Conservation (phyloP, 345 rosid genomes). For the Litchi chinensis region DNA sequence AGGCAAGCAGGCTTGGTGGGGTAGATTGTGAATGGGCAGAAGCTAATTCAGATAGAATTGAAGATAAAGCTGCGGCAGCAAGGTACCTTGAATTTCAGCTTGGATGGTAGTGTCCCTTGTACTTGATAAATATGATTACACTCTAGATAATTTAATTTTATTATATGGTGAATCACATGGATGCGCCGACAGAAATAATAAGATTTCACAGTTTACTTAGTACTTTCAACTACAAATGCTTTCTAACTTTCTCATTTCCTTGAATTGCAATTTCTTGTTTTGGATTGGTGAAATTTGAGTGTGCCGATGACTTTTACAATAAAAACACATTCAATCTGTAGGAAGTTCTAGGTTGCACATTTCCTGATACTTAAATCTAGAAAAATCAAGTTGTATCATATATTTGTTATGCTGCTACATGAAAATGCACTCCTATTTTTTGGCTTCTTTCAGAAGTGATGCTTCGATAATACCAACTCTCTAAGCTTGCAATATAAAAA, state of each 20-base stretch:
- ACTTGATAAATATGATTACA: not conserved
- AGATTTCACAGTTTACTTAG: not conserved
- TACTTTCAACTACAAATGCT: not conserved
- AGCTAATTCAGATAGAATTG: constrained; percentile 58
- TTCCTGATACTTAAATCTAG: not conserved
- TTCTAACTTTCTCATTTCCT: not conserved
- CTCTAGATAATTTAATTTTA: not conserved
- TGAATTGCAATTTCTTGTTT: constrained; percentile 7
- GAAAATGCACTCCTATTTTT: not conserved
- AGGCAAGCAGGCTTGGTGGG: constrained; percentile 73
- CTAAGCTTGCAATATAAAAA: not conserved
- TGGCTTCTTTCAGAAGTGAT: not conserved
- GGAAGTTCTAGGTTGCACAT: not conserved
- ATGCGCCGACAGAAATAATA: no score
- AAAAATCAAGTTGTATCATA: not conserved
- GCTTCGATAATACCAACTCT: not conserved
- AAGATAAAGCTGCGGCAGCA: constrained; percentile 62
- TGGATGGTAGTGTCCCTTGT: constrained; percentile 64
- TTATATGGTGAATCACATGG: not conserved
- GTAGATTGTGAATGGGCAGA: constrained; percentile 78
- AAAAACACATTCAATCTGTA: not conserved
- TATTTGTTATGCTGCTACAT: not conserved
- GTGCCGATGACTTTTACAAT: not conserved
- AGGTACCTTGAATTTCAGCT: constrained; percentile 83
- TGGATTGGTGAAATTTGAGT: not conserved